These are phyloP conservation scores for Neotropicomus parvogracilis DNA, from an alignment of 1,284 basidiomycete species.

Conservation along the genomic window DNA sequence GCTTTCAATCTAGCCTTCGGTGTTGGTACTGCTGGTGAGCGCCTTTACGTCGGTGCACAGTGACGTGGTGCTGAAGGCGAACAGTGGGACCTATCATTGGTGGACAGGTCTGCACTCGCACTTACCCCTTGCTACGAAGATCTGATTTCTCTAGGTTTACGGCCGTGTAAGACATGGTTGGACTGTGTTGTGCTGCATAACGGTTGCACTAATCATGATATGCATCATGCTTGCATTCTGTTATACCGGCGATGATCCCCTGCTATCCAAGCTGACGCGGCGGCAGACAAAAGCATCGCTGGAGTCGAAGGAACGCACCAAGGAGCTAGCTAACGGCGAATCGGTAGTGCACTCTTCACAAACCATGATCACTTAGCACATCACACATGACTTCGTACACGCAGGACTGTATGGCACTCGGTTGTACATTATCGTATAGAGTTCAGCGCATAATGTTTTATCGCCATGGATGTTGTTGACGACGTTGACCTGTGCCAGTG, in stretches of 20 bases:
- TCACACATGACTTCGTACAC: not conserved
- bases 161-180: slow-evolving; percentile 52
- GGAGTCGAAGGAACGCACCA: slow-evolving; percentile 9
- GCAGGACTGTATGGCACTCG: slow-evolving; percentile 4
- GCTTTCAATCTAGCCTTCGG: slow-evolving; percentile 70
- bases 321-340: slow-evolving; percentile 5
- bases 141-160: slow-evolving; percentile 46
- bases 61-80: slow-evolving; percentile 7
- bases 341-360: not conserved
- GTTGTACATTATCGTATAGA: slow-evolving; percentile 16
- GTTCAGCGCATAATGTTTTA: slow-evolving; percentile 8
- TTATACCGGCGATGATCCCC: slow-evolving; percentile 49
- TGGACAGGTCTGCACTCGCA: slow-evolving; percentile 48
- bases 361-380: slow-evolving; percentile 7
- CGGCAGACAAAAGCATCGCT: slow-evolving; percentile 12
- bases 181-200: slow-evolving; percentile 50
- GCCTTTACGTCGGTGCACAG: slow-evolving; percentile 1
- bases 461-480: too few relatives aligned
- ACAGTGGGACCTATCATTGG: slow-evolving; percentile 66
- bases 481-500: not conserved
- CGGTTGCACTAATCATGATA: slow-evolving; percentile 40
- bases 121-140: not conserved
- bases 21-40: slow-evolving; percentile 51
- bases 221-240: slow-evolving; percentile 40
- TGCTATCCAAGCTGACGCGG: slow-evolving; percentile 32